Base-by-base conservation (phyloP, 345 rosid genomes). In the Brassica rapa region DNA sequence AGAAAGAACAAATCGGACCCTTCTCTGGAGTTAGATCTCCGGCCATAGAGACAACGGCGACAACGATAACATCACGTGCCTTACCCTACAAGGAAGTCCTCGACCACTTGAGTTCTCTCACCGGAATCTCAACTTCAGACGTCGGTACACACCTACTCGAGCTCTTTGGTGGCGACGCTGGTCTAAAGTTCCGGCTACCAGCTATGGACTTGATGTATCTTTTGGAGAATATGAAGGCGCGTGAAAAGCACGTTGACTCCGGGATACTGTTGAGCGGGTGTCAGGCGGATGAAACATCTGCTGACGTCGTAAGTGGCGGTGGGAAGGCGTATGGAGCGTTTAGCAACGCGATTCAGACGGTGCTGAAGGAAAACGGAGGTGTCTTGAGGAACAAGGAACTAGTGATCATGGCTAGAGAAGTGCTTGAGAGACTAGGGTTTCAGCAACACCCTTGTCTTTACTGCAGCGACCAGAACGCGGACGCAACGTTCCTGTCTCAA, bases 391-490 rank as follows among this genome's bases (percentile, higher is more conserved):
- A 89, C 71, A 89, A 60, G 79, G 49, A 86, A 61, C 75, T 89
- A 70, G 90, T 91, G 81, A 32, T 70, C 70, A 77, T 73, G 87
- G 89, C 88, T 6, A 85, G 97, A 81, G 77, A 85, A 30, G 68
- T 80, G 55, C 77, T 93, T 46, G 75, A 78, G 81, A 82, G 27
- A 15, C 75, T 87, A 70, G 84, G 87, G 5, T 68, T 88, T 77
- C 84, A 79, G 56, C 97, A 91, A 33, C 95, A 93, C 33, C 98
- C 97, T 74, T 90, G 98, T 82, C 84, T 91, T 61, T 91, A 93
- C 67, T 91, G 92, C 69, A 87, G 89, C 75, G 91, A 93, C 71
- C 78, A 78, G 11, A 93, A 89, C 77, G 92, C 91, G 16, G 83
- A 76, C 15, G 86, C 89, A 3, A 3, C 77, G 57, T 91, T 91